A percentile compares a stretch with the other conserved stretches of the same genome.
Conservation (phyloP, 352 stramenopile genomes). For the Phytophthora megakarya region DNA sequence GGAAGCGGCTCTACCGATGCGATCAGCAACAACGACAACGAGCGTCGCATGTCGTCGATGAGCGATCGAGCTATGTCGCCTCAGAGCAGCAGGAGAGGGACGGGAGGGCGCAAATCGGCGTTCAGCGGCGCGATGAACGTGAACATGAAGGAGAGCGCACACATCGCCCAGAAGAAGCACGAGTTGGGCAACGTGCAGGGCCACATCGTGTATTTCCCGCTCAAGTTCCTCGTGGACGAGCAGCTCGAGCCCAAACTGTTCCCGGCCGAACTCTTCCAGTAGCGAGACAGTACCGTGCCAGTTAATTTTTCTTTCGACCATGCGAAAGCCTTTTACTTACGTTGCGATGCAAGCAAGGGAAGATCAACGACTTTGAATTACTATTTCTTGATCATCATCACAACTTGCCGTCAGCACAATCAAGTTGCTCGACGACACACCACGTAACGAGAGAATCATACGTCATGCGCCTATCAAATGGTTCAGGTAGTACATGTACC, state of each 20-base stretch:
- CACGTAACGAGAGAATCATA: too few relatives aligned
- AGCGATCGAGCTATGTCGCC: constrained; percentile 29
- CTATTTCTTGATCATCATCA: background rate
- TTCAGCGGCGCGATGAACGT: constrained; percentile 67
- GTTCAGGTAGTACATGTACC: too few relatives aligned
- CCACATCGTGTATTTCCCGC: constrained; percentile 88
- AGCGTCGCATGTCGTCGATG: constrained; percentile 28
- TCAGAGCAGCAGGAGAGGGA: constrained; percentile 22
- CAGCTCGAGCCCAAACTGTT: constrained; percentile 81
- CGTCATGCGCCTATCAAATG: too few relatives aligned
- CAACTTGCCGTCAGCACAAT: background rate
- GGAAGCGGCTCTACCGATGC: constrained; percentile 25
- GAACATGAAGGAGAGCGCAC: constrained; percentile 71
- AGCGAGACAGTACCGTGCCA: background rate
- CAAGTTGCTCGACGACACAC: too few relatives aligned
- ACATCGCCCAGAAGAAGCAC: constrained; percentile 67
- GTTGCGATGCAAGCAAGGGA: background rate
- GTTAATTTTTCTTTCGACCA: constrained; percentile 4
- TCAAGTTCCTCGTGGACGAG: constrained; percentile 84
- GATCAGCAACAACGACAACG: constrained; percentile 28
- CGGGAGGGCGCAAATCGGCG: constrained; percentile 41
- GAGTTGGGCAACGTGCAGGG: constrained; percentile 72
- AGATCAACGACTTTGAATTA: background rate
- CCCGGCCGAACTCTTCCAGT: constrained; percentile 85
- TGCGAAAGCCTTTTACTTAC: constrained; percentile 4